These are phyloP conservation scores for Rhododendron henanense DNA, from an alignment of 148 eudicot species.

Conservation along the genomic window DNA sequence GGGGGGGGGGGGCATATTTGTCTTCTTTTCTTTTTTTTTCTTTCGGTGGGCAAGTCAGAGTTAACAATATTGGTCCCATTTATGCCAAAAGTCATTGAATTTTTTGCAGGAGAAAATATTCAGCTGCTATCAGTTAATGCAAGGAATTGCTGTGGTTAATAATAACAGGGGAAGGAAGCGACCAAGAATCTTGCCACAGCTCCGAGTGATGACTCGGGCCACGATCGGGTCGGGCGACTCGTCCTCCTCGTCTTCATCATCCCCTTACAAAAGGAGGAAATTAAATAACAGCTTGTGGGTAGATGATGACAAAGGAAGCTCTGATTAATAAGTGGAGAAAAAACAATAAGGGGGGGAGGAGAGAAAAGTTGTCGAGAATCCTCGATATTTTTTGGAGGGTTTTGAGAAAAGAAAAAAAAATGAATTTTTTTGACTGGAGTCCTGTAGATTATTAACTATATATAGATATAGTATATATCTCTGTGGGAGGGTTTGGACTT, in stretches of 20 bases:
- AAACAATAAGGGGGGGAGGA: not conserved
- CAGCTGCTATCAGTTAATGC: constrained; percentile 62
- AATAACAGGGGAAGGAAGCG: constrained; percentile 33
- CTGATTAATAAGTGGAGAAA: constrained; percentile 25
- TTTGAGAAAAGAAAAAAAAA: constrained; percentile 6
- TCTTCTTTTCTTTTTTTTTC: not conserved
- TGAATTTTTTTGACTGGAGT: constrained; percentile 4
- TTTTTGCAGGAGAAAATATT: constrained; percentile 59
- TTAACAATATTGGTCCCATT: not conserved
- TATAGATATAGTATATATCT: constrained; percentile 12
- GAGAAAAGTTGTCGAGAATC: constrained; percentile 31
- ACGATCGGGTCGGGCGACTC: constrained; percentile 37
- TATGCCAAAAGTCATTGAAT: not conserved
- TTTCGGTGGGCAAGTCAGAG: not conserved
- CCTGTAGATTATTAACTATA: constrained; percentile 15
- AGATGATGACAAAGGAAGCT: constrained; percentile 62
- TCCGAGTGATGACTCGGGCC: constrained; percentile 55
- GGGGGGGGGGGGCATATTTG: not conserved
- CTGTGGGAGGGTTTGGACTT: constrained; percentile 22
- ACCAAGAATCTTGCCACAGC: constrained; percentile 52
- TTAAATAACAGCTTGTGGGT: constrained; percentile 51
- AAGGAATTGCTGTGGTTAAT: constrained; percentile 22
- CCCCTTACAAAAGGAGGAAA: constrained; percentile 69
- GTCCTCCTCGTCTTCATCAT: constrained; percentile 54
- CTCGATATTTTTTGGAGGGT: constrained; percentile 38